Percentiles rank a stretch among this genome's conserved stretches.
phyloP scores from a whole-genome alignment of 2,329 filamentous ascomycete species.

The Pyricularia sp. region DNA sequence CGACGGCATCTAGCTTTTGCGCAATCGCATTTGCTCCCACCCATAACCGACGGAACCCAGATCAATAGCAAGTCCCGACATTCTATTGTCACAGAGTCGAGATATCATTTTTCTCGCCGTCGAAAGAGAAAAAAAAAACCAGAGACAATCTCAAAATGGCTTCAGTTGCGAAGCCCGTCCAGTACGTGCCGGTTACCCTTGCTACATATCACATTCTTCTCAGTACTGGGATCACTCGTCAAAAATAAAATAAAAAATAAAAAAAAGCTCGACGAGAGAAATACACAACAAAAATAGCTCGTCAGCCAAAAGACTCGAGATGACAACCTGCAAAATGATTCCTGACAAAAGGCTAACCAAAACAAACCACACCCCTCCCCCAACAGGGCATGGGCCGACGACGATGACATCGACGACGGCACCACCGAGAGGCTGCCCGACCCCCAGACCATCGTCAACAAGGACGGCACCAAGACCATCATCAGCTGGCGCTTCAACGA shows the following conservation, averaged over 20 bases:
- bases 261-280: neutral
- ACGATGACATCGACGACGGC: constrained; percentile 85
- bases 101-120: neutral
- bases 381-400: constrained; percentile 22
- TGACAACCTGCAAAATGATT: neutral
- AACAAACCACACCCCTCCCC: neutral
- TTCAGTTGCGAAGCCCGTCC: neutral
- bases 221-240: neutral
- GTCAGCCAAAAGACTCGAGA: neutral
- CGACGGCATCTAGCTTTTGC: neutral
- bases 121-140: neutral
- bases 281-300: neutral
- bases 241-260: too few species aligned
- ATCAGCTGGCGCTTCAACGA: constrained; percentile 88
- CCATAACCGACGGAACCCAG: neutral
- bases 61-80: neutral
- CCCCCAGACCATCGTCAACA: constrained; percentile 86
- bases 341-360: neutral
- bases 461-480: constrained; percentile 95
- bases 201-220: neutral
- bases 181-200: neutral
- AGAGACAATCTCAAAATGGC: neutral
- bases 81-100: neutral
- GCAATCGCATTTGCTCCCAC: neutral
- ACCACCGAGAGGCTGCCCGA: constrained; percentile 60